These are phyloP conservation scores for Benincasa hispida DNA, from an alignment of 306 rosid species.

Conservation along the genomic window DNA sequence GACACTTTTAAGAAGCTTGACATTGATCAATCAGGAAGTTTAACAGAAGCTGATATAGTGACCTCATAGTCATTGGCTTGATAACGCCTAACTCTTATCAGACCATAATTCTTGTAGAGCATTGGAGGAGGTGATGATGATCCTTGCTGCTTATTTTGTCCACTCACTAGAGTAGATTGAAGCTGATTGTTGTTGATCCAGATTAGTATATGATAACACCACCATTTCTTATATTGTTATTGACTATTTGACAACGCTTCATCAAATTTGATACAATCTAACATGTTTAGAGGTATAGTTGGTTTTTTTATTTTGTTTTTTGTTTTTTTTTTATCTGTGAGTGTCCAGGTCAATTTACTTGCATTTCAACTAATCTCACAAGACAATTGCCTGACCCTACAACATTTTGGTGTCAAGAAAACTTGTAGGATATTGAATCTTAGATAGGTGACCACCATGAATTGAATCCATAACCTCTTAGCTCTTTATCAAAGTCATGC, in stretches of 20 bases:
- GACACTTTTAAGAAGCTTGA: constrained; percentile 52
- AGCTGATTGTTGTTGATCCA: neutral
- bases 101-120: neutral
- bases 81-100: neutral
- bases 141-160: neutral
- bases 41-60: constrained; percentile 56
- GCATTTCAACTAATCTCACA: no score
- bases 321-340: no score
- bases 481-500: no score
- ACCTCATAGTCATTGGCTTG: neutral
- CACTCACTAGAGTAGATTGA: neutral
- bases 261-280: no score
- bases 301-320: no score
- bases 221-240: neutral
- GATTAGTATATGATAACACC: neutral
- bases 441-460: no score
- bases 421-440: no score
- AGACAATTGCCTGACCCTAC: no score
- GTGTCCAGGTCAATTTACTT: no score
- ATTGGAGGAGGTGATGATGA: neutral
- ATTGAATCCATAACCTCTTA: no score
- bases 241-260: neutral
- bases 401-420: no score
- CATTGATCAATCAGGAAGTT: constrained; percentile 53
- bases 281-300: no score